A percentile compares a stretch with the other conserved stretches of the same genome.
These are phyloP conservation scores for Naganishia vishniacii DNA, from an alignment of 768 basidiomycete genomes.

Conservation along the genomic window DNA sequence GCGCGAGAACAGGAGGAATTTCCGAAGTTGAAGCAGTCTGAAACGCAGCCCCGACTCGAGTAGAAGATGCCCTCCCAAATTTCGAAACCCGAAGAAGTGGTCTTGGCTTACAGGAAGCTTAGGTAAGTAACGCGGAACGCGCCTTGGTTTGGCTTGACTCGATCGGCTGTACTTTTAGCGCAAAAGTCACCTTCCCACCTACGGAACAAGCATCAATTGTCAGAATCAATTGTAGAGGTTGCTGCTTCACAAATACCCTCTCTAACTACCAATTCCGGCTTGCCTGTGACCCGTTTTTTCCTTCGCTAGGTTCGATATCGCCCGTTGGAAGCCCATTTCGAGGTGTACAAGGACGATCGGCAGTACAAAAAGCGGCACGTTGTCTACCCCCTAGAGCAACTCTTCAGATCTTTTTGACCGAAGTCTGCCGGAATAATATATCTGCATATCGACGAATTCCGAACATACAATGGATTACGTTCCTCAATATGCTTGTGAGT, in stretches of 20 bases:
- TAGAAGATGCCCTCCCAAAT: no score
- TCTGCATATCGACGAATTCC: not conserved
- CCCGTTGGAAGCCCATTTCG: no score
- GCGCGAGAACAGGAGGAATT: not conserved
- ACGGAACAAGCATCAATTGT: not conserved
- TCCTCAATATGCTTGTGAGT: constrained; percentile 19
- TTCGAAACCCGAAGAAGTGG: no score
- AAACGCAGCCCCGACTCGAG: constrained; percentile 14
- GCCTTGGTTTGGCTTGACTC: constrained; percentile 10
- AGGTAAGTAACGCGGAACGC: not conserved
- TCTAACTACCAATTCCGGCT: no score
- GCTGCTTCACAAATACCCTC: no score
- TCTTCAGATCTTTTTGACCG: not conserved
- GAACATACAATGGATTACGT: not conserved
- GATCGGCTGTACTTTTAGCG: not conserved
- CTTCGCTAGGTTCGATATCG: not conserved
- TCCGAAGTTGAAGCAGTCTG: constrained; percentile 1
- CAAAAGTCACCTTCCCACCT: not conserved
- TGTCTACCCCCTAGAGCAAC: no score
- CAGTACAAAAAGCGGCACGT: no score
- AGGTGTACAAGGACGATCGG: no score
- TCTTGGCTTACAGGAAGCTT: not conserved
- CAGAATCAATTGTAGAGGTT: no score
- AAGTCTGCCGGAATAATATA: no score
- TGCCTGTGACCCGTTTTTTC: no score